Conservation (phyloP, 2,329 filamentous ascomycete species). For the Fusarium redolens region DNA sequence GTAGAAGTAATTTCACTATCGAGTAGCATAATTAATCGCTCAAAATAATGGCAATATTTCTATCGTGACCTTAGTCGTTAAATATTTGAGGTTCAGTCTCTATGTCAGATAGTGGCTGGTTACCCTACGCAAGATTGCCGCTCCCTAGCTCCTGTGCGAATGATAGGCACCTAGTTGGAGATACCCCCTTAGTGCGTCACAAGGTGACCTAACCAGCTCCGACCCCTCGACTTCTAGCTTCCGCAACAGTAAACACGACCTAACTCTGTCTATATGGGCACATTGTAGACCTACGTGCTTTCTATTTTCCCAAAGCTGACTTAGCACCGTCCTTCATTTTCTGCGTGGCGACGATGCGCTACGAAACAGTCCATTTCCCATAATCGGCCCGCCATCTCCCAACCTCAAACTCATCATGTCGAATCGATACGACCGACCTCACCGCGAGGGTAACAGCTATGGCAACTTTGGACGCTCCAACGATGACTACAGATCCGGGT, state of each 20-base stretch:
- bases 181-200: conserved; percentile 22
- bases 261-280: background rate
- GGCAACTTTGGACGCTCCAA: conserved; percentile 55
- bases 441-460: conserved; percentile 56
- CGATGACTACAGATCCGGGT: conserved; percentile 58
- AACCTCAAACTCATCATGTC: conserved; percentile 55
- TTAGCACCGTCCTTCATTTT: background rate
- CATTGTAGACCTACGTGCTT: background rate
- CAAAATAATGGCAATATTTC: background rate
- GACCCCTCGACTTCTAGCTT: conserved; percentile 28
- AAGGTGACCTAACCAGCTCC: conserved; percentile 17
- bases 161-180: background rate
- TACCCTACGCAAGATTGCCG: background rate
- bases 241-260: conserved; percentile 1
- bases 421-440: conserved; percentile 61
- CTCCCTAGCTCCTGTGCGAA: conserved; percentile 1
- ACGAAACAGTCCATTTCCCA: conserved; percentile 18
- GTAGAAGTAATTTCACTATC: background rate
- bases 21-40: background rate
- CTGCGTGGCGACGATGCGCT: conserved; percentile 38
- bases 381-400: conserved; percentile 30
- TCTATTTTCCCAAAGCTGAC: background rate
- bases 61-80: background rate
- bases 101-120: background rate
- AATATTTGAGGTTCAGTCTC: background rate